Base-by-base conservation (phyloP, 148 eudicot species). In the Chenopodium quinoa region DNA sequence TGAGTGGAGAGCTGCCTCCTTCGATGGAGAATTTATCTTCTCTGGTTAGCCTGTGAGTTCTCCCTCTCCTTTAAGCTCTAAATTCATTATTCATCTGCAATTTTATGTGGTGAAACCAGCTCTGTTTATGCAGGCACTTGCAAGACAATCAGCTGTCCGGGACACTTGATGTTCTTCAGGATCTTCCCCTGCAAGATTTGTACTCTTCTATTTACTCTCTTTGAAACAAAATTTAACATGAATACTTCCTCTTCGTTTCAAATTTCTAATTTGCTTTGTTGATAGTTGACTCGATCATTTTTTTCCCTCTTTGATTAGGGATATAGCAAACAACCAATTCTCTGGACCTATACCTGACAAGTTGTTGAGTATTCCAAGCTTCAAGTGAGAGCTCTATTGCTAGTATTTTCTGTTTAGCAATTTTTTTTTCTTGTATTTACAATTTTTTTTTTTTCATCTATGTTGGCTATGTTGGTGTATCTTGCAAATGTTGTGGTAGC, bases 131-230 rank as follows among this genome's bases (percentile, higher is more conserved):
- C 94, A 95, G 98, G 81, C 97, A 86, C 85, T 82, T 95, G 91
- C 99, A 93, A 93, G 84, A 87, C 84, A 95, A 95, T 89, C 92
- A 92, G 84, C 93, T 95, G 52, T 89, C 97, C 63, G 99, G 99
- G 80, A 88, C 90, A 71, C 94, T 95, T 74, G 94, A 91, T 88
- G 97, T 92, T 84, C 85, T 95, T 60, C 91, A 92, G 85, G 91
- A 91, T 86, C 93, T 95, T 82, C 94, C 94, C 13, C 89, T 95
- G 82, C 71, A 68, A 76, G 97, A 95, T 82, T 85, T 95, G 99
- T 95, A 95, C 47, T 75, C 65, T 81, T 83, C 89, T 83, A 78
- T 83, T 75, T 82, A 86, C 80, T 85, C 40, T 64, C 77, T 20
- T 31, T 20, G 16, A 47, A 40, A 29, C 29, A 71, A 32, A 68